phyloP scores from a whole-genome alignment of 345 rosid genomes.

The Brassica rapa region DNA sequence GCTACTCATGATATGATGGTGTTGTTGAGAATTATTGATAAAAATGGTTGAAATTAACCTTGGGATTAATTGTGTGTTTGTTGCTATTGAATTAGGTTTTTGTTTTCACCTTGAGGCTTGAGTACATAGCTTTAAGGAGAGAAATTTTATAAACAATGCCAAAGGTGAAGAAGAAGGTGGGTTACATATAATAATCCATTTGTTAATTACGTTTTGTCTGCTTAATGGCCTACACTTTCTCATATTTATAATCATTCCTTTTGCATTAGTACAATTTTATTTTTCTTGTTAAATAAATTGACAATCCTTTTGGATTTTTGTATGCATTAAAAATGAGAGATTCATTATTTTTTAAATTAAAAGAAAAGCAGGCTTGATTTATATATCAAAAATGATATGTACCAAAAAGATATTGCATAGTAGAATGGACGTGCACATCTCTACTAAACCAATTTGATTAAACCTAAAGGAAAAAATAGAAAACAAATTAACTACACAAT shows the following conservation, averaged over 20 bases:
- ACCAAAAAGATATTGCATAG: constrained; percentile 8
- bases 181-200: constrained; percentile 53
- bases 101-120: constrained; percentile 44
- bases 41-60: not conserved
- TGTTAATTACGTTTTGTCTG: constrained; percentile 57
- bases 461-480: constrained; percentile 17
- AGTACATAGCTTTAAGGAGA: constrained; percentile 38
- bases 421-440: constrained; percentile 30
- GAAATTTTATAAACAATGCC: constrained; percentile 64
- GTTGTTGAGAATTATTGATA: not conserved
- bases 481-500: not conserved
- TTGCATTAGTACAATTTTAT: constrained; percentile 31
- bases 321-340: constrained; percentile 9
- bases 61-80: constrained; percentile 12
- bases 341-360: not conserved
- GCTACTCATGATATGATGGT: constrained; percentile 31
- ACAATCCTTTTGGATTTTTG: constrained; percentile 32
- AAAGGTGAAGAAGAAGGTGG: constrained; percentile 65
- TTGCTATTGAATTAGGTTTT: constrained; percentile 25
- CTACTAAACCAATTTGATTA: constrained; percentile 18
- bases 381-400: not conserved
- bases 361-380: not conserved
- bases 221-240: constrained; percentile 69
- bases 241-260: constrained; percentile 48
- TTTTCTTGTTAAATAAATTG: constrained; percentile 30